Evolutionary conservation across 2,329 filamentous ascomycete species (phyloP), one percentile per base, ranked within the genome.

Genomic region (Fusarium bulbicola): DNA sequence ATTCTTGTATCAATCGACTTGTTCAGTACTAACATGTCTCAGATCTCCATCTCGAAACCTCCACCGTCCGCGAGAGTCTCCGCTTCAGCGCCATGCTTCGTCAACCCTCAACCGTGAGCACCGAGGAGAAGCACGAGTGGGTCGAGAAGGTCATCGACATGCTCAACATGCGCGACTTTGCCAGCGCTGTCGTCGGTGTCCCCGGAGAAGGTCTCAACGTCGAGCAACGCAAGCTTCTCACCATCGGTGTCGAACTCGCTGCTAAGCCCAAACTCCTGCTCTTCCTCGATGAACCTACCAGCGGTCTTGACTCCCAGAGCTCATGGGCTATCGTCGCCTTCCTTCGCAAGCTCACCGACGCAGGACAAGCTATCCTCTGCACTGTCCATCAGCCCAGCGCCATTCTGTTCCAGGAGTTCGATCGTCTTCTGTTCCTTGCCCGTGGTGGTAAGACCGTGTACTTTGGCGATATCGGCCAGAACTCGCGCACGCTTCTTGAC

Each of bases 381-480:
- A 89, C 87, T 0, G 86, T 89, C 20, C 87, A 89, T 74, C 87
- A 89, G 70, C 87, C 87, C 1, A 85, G 82, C 11, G 86, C 86
- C 1, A 83, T 87, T 46, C 79, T 89, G 8, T 89, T 89, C 76
- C 82, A 86, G 66, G 81, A 84, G 47, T 88, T 92, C 59, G 91
- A 92, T 68, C 86, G 87, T 3, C 82, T 92, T 5, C 82, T 92
- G 1, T 90, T 93, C 80, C 85, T 93, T 7, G 89, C 90, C 14
- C 86, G 84, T 63, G 91, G 91, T 42, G 91, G 91, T 2, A 89
- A 86, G 77, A 92, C 90, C 0, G 90, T 92, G 2, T 93, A 93
- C 76, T 92, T 92, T 79, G 91, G 91, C 13, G 85, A 92, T 5
- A 89, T 93, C 45, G 91, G 91, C 1, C 76, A 86, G 1, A 86